Conservation (phyloP, 352 stramenopile species). For the Pythium angustatum region DNA sequence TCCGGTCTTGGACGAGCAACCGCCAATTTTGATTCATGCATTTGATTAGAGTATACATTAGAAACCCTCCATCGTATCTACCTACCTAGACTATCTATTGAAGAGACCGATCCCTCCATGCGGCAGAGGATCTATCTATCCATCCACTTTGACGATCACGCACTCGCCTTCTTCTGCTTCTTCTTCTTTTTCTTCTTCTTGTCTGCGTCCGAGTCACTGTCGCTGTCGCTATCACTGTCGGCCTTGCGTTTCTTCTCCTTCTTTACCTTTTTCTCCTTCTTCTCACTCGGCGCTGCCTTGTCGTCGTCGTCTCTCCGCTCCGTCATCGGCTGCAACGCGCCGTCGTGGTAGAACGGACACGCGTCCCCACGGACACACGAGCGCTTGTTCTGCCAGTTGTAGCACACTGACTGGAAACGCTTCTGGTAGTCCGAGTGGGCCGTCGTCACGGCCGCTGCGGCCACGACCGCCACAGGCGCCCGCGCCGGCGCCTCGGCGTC, state of each 20-base stretch:
- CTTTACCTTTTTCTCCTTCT: conserved; percentile 28
- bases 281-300: conserved; percentile 1
- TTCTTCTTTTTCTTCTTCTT: conserved; percentile 19
- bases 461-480: not conserved
- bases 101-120: too few species aligned
- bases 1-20: too few species aligned
- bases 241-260: conserved; percentile 19
- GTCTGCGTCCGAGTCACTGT: conserved; percentile 8
- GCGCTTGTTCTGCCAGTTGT: conserved; percentile 38
- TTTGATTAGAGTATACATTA: conserved; percentile 8
- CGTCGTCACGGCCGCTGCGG: conserved; percentile 10
- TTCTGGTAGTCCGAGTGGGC: conserved; percentile 38
- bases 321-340: conserved; percentile 3
- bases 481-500: not conserved
- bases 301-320: conserved; percentile 8
- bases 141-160: too few species aligned
- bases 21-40: conserved; percentile 4
- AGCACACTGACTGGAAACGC: conserved; percentile 41
- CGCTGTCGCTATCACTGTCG: conserved; percentile 7
- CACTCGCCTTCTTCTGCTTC: not conserved
- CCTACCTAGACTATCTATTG: conserved; percentile 19
- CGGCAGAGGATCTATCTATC: too few species aligned
- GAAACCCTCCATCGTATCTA: too few species aligned
- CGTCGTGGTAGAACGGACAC: conserved; percentile 37
- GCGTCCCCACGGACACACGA: conserved; percentile 31